phyloP scores from a whole-genome alignment of 371 early-diverging fungal genomes.

The Saksenaea oblongispora region DNA sequence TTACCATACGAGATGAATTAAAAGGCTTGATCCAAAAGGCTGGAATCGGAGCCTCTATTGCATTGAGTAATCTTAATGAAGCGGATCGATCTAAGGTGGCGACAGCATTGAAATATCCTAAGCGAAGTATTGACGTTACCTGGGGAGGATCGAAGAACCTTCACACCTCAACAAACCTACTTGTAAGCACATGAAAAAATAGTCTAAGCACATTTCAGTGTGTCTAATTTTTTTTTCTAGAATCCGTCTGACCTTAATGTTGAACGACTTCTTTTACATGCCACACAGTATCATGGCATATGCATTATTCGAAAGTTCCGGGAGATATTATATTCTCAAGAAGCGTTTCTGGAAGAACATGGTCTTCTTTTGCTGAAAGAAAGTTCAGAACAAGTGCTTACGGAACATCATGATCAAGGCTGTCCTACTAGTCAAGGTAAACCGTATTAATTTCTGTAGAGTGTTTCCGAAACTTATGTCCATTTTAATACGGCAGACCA shows the following conservation, averaged over 20 bases:
- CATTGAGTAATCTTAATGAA: conserved; percentile 23
- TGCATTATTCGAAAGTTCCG: conserved; percentile 54
- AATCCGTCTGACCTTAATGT: conserved; percentile 52
- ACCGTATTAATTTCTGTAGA: neutral
- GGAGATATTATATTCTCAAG: conserved; percentile 35
- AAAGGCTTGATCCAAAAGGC: conserved; percentile 44
- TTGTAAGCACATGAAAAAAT: conserved; percentile 23
- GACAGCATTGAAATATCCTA: conserved; percentile 45
- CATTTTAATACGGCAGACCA: neutral
- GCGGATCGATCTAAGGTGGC: conserved; percentile 31
- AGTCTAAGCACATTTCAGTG: neutral
- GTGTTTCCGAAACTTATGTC: neutral
- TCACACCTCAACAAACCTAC: conserved; percentile 29
- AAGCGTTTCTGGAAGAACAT: conserved; percentile 32
- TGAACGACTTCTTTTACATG: conserved; percentile 51
- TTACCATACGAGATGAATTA: conserved; percentile 42
- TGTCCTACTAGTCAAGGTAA: neutral
- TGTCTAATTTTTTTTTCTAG: conserved; percentile 16
- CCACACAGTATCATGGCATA: conserved; percentile 50
- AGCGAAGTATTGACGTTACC: conserved; percentile 25
- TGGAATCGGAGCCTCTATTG: conserved; percentile 48
- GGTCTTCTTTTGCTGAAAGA: conserved; percentile 31
- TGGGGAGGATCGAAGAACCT: conserved; percentile 41
- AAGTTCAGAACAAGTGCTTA: conserved; percentile 9
- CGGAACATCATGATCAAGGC: neutral